Conservation (phyloP, 2,329 filamentous ascomycete species). For the Pezicula rhizophila region DNA sequence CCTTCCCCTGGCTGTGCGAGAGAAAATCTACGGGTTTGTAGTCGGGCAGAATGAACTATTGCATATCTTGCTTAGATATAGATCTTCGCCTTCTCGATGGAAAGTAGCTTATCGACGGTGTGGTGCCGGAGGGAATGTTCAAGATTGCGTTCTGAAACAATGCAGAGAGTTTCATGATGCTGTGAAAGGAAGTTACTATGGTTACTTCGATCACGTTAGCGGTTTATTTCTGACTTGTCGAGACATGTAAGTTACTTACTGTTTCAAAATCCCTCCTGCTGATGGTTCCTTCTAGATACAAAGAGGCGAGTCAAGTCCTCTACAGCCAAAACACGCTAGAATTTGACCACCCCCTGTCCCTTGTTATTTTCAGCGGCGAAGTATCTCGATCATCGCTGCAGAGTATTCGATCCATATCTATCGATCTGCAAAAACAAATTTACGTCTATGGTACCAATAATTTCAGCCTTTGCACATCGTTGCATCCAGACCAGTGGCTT, state of each 20-base stretch:
- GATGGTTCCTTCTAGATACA: conserved; percentile 1
- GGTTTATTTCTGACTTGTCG: conserved; percentile 4
- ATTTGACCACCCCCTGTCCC: conserved; percentile 6
- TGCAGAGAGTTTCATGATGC: conserved; percentile 5
- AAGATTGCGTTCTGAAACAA: conserved; percentile 3
- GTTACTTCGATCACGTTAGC: conserved; percentile 2
- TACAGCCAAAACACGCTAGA: conserved; percentile 6
- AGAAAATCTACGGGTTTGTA: conserved; percentile 3
- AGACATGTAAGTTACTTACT: conserved; percentile 4
- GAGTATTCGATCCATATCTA: conserved; percentile 3
- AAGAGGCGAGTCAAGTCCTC: conserved; percentile 5
- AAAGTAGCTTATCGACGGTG: conserved; percentile 2
- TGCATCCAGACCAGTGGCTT: conserved; percentile 3
- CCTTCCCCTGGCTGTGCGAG: conserved; percentile 4
- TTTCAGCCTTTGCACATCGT: conserved; percentile 2
- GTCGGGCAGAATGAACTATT: conserved; percentile 3
- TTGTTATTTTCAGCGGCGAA: conserved; percentile 1
- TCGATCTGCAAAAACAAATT: conserved; percentile 2
- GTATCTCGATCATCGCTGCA: conserved; percentile 2
- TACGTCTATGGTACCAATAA: neutral
- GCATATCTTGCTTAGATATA: conserved; percentile 4
- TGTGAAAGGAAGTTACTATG: conserved; percentile 4
- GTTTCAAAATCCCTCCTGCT: conserved; percentile 1
- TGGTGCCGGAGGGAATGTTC: conserved; percentile 2
- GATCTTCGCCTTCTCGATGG: neutral